Evolutionary conservation across 352 stramenopile genomes (phyloP), one percentile per base, ranked within the genome.

Genomic region (Phytophthora nicotianae): DNA sequence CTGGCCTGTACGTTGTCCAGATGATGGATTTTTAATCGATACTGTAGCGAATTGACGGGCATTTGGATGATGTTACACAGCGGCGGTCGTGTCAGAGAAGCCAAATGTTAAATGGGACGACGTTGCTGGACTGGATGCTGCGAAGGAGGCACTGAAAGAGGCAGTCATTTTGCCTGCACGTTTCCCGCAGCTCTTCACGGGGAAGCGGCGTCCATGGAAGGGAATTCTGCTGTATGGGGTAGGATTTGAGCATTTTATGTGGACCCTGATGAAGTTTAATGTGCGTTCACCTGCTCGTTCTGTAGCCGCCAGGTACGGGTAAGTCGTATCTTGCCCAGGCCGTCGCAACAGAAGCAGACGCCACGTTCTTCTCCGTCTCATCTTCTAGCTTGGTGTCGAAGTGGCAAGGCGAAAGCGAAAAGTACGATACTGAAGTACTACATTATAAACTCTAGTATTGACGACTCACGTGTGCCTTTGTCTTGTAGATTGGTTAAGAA

Each of bases 121-220:
- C 67, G 97, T 99, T 16, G 97, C 97, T 24, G 98, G 97, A 40
- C 74, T 99, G 21, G 96, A 98, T 45, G 79, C 81, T 33, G 98
- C 98, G 0, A 99, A 99, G 68, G 95, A 98, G 27, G 91, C 95
- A 16, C 70, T 99, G n/a, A 99, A 99, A 70, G 97, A 99, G 70
- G 97, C 96, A n/a, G 96, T 99, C 8, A 99, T 99, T 57, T 74
- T 99, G 29, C 97, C 97, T 20, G 85, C 87, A 5, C 80, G 88
- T 16, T 99, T 99, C 69, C 97, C 97, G 17, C 96, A 99, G 74
- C 80, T 99, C 3, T 99, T 99, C 74, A 98, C 90, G 10, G 88
- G 89, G 2, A 96, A 94, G 59, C 83, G 84, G 2, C 75, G 83
- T 57, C 95, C 95, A 3, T 98, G 96, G 89, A 97, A 98, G 71